Conservation (phyloP, 768 basidiomycete genomes). For the Boletus tylopilopsis region DNA sequence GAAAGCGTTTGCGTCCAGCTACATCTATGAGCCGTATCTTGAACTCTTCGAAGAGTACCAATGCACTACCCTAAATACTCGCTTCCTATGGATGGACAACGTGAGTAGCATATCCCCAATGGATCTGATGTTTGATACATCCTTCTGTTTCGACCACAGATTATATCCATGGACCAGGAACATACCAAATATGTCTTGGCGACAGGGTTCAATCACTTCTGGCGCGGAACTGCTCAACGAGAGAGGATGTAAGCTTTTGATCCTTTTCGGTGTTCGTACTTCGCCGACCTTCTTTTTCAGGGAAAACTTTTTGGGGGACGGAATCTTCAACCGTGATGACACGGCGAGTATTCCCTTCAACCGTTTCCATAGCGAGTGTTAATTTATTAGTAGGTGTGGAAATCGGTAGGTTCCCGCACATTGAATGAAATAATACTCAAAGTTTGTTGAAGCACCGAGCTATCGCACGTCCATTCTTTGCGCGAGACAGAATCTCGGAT, state of each 20-base stretch:
- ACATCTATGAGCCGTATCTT: conserved; percentile 61
- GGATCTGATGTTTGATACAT: not conserved
- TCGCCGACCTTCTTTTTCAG: conserved; percentile 24
- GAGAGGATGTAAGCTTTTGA: conserved; percentile 53
- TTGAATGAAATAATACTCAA: conserved; percentile 2
- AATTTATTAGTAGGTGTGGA: conserved; percentile 47
- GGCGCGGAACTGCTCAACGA: conserved; percentile 60
- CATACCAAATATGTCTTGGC: conserved; percentile 62
- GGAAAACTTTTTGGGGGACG: conserved; percentile 59
- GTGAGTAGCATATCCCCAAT: conserved; percentile 37
- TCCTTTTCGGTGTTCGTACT: not conserved
- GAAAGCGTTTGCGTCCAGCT: conserved; percentile 52
- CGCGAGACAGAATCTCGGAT: conserved; percentile 66
- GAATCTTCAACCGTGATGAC: conserved; percentile 77
- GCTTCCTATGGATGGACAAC: conserved; percentile 66
- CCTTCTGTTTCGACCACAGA: conserved; percentile 34
- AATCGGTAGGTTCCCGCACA: conserved; percentile 41
- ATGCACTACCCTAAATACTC: conserved; percentile 64
- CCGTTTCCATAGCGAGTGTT: conserved; percentile 1
- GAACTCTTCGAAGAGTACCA: conserved; percentile 66
- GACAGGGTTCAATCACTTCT: conserved; percentile 65
- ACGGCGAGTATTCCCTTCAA: conserved; percentile 38
- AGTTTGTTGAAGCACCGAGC: conserved; percentile 49
- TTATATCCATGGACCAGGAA: conserved; percentile 72
- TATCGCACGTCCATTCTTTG: conserved; percentile 70